Percentiles rank a stretch among this genome's conserved stretches.
phyloP scores from a whole-genome alignment of 768 basidiomycete genomes.

The Lactarius sanguifluus region DNA sequence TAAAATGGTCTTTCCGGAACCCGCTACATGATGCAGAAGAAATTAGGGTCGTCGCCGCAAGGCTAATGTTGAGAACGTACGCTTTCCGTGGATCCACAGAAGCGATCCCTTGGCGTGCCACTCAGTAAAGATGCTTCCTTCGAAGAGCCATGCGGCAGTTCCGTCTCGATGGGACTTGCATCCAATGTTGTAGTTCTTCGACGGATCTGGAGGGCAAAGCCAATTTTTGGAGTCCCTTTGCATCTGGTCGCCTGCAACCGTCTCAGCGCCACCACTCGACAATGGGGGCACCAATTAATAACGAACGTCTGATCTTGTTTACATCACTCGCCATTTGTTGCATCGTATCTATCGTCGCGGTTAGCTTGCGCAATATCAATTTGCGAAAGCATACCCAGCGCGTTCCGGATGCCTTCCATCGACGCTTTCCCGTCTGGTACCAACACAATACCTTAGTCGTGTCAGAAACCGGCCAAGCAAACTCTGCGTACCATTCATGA shows the following conservation, averaged over 20 bases:
- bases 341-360: too few species aligned
- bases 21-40: background rate
- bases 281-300: too few species aligned
- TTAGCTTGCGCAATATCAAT: too few species aligned
- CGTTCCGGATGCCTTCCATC: too few species aligned
- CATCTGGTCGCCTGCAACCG: background rate
- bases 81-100: constrained; percentile 16
- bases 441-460: too few species aligned
- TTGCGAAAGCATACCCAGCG: too few species aligned
- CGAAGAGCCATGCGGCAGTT: constrained; percentile 3
- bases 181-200: constrained; percentile 1
- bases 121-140: background rate
- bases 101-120: background rate
- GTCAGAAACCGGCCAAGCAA: too few species aligned
- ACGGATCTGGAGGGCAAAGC: constrained; percentile 17
- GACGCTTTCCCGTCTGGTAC: too few species aligned
- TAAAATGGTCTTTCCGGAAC: constrained; percentile 12
- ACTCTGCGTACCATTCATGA: too few species aligned
- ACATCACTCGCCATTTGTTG: too few species aligned
- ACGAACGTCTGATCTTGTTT: too few species aligned
- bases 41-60: background rate
- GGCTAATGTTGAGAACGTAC: background rate
- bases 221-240: background rate
- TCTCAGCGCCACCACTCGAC: background rate
- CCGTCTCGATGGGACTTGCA: background rate